phyloP scores from a whole-genome alignment of 495 filamentous ascomycete genomes.

The Usnea hakonensis region DNA sequence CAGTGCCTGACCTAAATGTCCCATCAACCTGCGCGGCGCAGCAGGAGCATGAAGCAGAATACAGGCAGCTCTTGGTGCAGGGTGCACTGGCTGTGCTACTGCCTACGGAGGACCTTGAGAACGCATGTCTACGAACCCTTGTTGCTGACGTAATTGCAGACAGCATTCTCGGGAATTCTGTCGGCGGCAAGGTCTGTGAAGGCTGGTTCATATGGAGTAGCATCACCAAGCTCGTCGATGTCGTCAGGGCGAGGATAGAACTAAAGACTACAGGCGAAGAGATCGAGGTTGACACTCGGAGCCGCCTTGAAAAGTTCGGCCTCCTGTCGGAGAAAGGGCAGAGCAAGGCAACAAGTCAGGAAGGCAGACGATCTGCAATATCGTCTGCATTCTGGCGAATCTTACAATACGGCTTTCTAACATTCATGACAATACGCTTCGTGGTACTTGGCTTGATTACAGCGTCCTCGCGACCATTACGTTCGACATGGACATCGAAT shows the following conservation, averaged over 20 bases:
- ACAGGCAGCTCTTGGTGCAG: constrained; percentile 73
- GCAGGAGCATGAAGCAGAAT: constrained; percentile 65
- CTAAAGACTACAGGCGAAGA: constrained; percentile 23
- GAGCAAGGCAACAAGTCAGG: constrained; percentile 9
- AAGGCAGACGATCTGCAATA: constrained; percentile 28
- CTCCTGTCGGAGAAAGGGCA: constrained; percentile 35
- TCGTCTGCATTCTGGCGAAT: constrained; percentile 56
- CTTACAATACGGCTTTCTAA: constrained; percentile 61
- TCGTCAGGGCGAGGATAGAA: constrained; percentile 26
- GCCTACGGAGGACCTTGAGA: constrained; percentile 87
- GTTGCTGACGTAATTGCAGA: constrained; percentile 81
- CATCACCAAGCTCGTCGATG: constrained; percentile 55
- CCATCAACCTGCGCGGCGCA: constrained; percentile 50
- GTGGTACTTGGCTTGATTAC: constrained; percentile 43
- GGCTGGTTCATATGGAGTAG: constrained; percentile 79
- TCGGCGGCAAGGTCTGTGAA: constrained; percentile 72
- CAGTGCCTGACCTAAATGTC: constrained; percentile 53
- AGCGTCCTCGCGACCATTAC: constrained; percentile 25
- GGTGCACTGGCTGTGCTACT: constrained; percentile 72
- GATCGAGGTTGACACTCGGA: constrained; percentile 25
- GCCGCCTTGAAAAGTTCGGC: constrained; percentile 41
- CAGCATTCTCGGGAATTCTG: constrained; percentile 68
- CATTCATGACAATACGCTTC: constrained; percentile 56
- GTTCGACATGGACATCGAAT: constrained; percentile 25
- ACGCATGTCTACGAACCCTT: constrained; percentile 69